Evolutionary conservation across 1,284 basidiomycete genomes (phyloP).

Genomic region (Fomitiporia mediterranea): DNA sequence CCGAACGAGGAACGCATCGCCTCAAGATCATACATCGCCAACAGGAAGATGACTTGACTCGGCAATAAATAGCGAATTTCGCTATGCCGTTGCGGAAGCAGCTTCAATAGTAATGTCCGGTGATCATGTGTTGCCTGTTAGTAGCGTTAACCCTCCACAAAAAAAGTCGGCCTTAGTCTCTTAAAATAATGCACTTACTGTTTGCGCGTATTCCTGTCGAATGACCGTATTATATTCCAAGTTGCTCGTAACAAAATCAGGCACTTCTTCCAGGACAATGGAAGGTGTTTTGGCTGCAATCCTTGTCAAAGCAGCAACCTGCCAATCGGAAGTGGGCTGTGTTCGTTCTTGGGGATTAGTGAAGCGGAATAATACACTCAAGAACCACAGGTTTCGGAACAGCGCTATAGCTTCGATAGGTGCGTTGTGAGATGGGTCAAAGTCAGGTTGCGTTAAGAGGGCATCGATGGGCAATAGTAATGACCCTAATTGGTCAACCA

Average conservation of each 20-base stretch:
- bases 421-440: slow-evolving; percentile 58
- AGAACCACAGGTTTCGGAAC: slow-evolving; percentile 95
- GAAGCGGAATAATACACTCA: slow-evolving; percentile 83
- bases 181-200: slow-evolving; percentile 41
- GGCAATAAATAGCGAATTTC: slow-evolving; percentile 77
- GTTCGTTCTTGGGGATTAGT: slow-evolving; percentile 45
- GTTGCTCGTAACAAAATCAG: slow-evolving; percentile 84
- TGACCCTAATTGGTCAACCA: slow-evolving; percentile 81
- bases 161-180: not conserved
- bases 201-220: slow-evolving; percentile 80
- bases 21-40: slow-evolving; percentile 89
- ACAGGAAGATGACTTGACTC: slow-evolving; percentile 84
- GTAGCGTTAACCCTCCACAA: not conserved
- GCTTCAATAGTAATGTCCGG: slow-evolving; percentile 55
- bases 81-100: slow-evolving; percentile 65
- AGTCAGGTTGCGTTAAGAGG: slow-evolving; percentile 73
- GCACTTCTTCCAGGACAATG: slow-evolving; percentile 77
- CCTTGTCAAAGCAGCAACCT: slow-evolving; percentile 68
- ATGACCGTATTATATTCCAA: slow-evolving; percentile 93
- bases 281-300: slow-evolving; percentile 89
- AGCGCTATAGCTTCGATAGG: slow-evolving; percentile 68
- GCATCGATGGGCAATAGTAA: slow-evolving; percentile 89
- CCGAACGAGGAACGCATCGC: slow-evolving; percentile 80
- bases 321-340: slow-evolving; percentile 67
- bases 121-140: slow-evolving; percentile 65